phyloP scores from a whole-genome alignment of 139 green algal genomes.

The Auxenochlorella protothecoides region DNA sequence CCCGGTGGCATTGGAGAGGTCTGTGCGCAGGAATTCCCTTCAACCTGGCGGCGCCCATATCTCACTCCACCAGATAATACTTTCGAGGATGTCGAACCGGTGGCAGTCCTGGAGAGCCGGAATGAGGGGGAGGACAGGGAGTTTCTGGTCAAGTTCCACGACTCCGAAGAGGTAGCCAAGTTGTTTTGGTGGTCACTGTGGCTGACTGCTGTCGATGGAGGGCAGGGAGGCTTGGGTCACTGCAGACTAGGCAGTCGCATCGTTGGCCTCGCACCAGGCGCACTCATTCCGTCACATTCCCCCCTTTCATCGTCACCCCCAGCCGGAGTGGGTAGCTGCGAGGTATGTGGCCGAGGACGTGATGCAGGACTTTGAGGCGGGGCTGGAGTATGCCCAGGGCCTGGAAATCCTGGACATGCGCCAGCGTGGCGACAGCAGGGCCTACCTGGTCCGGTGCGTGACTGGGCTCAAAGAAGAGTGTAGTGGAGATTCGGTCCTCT shows the following conservation, averaged over 20 bases:
- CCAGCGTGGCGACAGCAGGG: conserved; percentile 46
- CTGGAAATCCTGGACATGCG: conserved; percentile 30
- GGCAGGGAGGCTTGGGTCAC: too few species aligned
- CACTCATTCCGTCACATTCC: too few species aligned
- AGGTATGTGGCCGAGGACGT: conserved; percentile 53
- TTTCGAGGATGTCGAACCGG: conserved; percentile 67
- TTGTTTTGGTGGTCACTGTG: too few species aligned
- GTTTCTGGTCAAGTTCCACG: conserved; percentile 56
- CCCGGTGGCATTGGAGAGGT: neutral
- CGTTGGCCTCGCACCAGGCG: too few species aligned
- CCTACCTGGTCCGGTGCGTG: conserved; percentile 57
- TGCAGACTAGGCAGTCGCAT: too few species aligned
- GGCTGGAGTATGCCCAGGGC: conserved; percentile 57
- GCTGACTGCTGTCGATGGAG: too few species aligned
- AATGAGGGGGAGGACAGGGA: conserved; percentile 23
- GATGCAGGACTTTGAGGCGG: conserved; percentile 57
- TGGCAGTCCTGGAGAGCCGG: conserved; percentile 38
- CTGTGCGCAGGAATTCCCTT: neutral
- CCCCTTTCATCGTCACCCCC: neutral
- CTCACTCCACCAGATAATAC: conserved; percentile 32
- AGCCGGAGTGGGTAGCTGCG: conserved; percentile 51
- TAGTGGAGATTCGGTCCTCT: too few species aligned
- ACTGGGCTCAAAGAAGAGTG: neutral
- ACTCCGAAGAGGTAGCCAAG: conserved; percentile 22
- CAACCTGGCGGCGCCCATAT: too few species aligned